phyloP scores from a whole-genome alignment of 2,329 filamentous ascomycete genomes.

The Mycosphaerella arachidis region DNA sequence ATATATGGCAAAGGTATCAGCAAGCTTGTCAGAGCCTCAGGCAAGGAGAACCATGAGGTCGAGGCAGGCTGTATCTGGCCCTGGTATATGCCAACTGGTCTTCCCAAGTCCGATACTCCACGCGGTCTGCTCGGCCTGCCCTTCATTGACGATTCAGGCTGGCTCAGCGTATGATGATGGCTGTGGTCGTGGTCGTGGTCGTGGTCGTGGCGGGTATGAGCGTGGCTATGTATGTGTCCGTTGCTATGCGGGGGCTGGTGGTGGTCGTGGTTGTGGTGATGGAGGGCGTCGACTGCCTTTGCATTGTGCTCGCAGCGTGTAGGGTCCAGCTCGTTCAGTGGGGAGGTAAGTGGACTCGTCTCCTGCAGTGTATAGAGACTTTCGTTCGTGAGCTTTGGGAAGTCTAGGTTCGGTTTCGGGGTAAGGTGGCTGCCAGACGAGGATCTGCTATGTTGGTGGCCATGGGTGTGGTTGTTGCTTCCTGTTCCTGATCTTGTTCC shows the following conservation, averaged over 20 bases:
- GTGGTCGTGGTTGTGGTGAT: slow-evolving; percentile 13
- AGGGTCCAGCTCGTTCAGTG: slow-evolving; percentile 11
- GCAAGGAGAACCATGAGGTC: slow-evolving; percentile 34
- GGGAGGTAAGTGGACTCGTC: slow-evolving; percentile 27
- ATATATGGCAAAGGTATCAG: slow-evolving; percentile 48
- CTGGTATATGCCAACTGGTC: slow-evolving; percentile 28
- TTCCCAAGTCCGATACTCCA: slow-evolving; percentile 45
- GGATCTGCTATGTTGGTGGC: not conserved
- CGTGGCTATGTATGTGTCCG: not conserved
- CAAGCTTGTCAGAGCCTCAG: slow-evolving; percentile 48
- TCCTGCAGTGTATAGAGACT: slow-evolving; percentile 28
- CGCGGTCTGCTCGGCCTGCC: slow-evolving; percentile 31
- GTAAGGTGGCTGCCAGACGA: not conserved
- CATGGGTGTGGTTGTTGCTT: slow-evolving; percentile 17
- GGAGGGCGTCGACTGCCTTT: slow-evolving; percentile 10
- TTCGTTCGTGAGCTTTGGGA: slow-evolving; percentile 21
- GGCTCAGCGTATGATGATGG: not conserved
- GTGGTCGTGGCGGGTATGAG: slow-evolving; percentile 27
- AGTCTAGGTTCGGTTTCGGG: not conserved
- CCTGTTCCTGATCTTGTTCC: slow-evolving; percentile 9
- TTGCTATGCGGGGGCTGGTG: slow-evolving; percentile 6
- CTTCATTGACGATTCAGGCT: slow-evolving; percentile 25
- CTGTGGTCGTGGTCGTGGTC: slow-evolving; percentile 15
- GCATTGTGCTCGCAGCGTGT: slow-evolving; percentile 19
- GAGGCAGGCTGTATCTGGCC: slow-evolving; percentile 18